Percentiles rank a stretch among this genome's conserved stretches.
Conservation (phyloP, 2,329 filamentous ascomycete species). For the Onygena corvina region DNA sequence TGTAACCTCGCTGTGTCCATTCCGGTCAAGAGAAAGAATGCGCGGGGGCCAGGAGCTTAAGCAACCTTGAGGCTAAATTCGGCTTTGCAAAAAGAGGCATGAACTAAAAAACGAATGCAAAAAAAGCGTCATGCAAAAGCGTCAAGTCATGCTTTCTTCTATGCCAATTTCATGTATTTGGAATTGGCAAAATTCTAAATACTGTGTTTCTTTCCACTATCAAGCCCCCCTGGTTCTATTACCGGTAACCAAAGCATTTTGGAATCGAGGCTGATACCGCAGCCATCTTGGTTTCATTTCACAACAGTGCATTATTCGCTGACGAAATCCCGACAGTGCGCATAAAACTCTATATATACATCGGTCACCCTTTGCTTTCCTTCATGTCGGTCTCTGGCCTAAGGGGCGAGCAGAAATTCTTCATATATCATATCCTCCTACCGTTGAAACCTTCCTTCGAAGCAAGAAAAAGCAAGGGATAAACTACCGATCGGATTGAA, state of each 20-base stretch:
- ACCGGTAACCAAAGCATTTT: not conserved
- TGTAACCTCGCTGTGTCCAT: constrained; percentile 2
- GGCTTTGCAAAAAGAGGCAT: constrained; percentile 4
- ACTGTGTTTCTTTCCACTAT: not conserved
- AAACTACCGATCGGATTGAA: not conserved
- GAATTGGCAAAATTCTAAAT: not conserved
- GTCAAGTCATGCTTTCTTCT: not conserved
- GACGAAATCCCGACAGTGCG: not conserved
- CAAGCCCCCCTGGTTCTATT: constrained; percentile 3
- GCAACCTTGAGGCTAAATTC: not conserved
- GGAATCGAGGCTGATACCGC: not conserved
- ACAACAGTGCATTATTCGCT: not conserved
- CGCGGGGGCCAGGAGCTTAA: constrained; percentile 2
- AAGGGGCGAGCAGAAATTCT: not conserved
- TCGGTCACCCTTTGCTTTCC: not conserved
- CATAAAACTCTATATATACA: not conserved
- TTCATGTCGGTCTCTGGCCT: not conserved
- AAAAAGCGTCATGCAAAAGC: not conserved
- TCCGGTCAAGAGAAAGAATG: not conserved
- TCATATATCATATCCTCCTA: not conserved
- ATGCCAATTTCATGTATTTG: constrained; percentile 1
- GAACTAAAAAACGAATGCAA: no score
- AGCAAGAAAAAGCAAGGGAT: not conserved
- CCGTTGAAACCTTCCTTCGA: no score
- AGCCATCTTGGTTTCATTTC: not conserved